Evolutionary conservation across 225 moss, liverwort and hornwort species (phyloP), one percentile per base, ranked within the genome.

Genomic region (Straminergon stramineum): DNA sequence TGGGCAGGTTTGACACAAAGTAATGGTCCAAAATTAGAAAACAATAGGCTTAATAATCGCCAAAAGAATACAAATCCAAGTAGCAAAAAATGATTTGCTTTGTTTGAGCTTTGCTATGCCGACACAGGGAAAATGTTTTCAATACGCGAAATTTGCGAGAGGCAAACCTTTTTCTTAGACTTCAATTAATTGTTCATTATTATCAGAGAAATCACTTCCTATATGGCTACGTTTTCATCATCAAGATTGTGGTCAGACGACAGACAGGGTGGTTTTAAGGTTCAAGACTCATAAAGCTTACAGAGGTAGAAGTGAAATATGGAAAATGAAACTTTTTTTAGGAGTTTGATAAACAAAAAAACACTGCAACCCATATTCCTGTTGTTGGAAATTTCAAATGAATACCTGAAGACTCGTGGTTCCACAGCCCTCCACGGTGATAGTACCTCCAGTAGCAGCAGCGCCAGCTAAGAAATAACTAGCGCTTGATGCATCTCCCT

Each of bases 391-490:
- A 79, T 15, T 80, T 35, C 0, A 37, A 52, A 71, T 45, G 68
- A 53, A 75, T 75, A 97, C 99, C 96, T 99, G 97, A 84, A 99
- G 93, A 89, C 97, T 99, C 89, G 93, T 95, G 62, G 99, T 96
- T 88, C 99, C 97, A 91, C 96, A 97, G 75, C 97, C 99, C 87
- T 97, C 97, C 63, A 99, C 99, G 63, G 95, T 97, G 76, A 99
- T 90, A 28, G 93, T 96, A 35, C 99, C 97, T 85, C 99, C 97
- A 28, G 97, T 99, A 71, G 94, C 95, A 86, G 99, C 97, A 82
- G 99, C 99, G n/a, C 99, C 99, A 62, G 97, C 99, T 81, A 99
- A 93, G 87, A 99, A 99, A 86, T 99, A 99, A 92, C 99, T 99
- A 31, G 99, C 97, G 83, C 99, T 99, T 52, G 99, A 99, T 70